A percentile compares a stretch with the other conserved stretches of the same genome.
Conservation (phyloP, 1,284 basidiomycete genomes). For the Moesziomyces antarcticus region DNA sequence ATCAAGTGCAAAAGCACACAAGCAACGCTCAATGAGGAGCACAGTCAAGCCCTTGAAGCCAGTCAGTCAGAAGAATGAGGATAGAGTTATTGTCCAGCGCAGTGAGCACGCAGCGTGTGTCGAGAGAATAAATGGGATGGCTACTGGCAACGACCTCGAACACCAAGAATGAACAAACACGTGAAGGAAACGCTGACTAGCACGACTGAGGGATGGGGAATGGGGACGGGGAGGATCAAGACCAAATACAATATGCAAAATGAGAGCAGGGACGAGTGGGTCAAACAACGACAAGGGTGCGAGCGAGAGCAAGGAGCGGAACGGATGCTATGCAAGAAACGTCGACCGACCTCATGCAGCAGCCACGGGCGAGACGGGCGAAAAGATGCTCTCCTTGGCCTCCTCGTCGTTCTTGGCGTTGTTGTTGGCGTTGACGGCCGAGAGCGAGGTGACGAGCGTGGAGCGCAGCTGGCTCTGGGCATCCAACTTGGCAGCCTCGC, state of each 20-base stretch:
- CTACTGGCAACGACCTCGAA: no score
- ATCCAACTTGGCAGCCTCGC: conserved; percentile 29
- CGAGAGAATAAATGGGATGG: no score
- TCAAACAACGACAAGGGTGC: neutral
- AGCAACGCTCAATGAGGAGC: no score
- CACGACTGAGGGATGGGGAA: no score
- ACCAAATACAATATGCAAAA: conserved; percentile 5
- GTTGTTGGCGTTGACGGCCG: conserved; percentile 9
- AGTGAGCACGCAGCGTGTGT: no score
- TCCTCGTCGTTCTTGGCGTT: conserved; percentile 29
- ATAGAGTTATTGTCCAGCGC: no score
- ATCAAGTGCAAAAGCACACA: no score
- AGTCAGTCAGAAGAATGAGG: no score
- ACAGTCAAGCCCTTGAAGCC: no score
- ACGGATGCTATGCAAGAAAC: no score
- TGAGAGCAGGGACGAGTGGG: neutral
- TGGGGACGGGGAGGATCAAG: neutral
- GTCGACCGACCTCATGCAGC: conserved; percentile 17
- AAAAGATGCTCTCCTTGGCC: conserved; percentile 35
- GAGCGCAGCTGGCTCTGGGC: conserved; percentile 27
- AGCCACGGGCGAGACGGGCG: conserved; percentile 40
- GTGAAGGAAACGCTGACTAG: conserved; percentile 1
- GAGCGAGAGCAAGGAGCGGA: no score
- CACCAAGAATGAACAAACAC: neutral
- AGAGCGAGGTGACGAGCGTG: conserved; percentile 18